Conservation (phyloP, 179 eudicot genomes). For the Gypsophila paniculata region DNA sequence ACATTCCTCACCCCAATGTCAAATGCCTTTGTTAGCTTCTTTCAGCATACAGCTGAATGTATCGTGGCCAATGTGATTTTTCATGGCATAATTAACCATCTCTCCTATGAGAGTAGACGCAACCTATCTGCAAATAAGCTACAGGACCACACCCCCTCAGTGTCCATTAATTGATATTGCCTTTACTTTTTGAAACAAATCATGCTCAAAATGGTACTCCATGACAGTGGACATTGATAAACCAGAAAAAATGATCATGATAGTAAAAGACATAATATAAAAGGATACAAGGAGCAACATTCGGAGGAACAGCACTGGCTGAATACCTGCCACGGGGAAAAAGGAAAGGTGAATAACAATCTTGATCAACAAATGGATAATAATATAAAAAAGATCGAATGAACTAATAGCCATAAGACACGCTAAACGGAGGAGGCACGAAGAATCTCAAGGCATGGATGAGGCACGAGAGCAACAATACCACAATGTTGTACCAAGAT, state of each 20-base stretch:
- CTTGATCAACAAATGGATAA: not conserved
- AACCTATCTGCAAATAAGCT: not conserved
- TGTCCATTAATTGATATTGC: not conserved
- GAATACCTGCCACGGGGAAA: slow-evolving; percentile 58
- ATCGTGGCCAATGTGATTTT: too few species aligned
- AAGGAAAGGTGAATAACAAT: not conserved
- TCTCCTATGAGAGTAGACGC: not conserved
- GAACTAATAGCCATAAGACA: not conserved
- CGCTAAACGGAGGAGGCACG: not conserved
- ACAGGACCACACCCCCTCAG: not conserved
- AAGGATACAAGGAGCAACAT: slow-evolving; percentile 92
- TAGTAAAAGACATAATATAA: slow-evolving; percentile 21
- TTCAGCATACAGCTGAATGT: too few species aligned
- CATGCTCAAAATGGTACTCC: not conserved
- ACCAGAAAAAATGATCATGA: not conserved
- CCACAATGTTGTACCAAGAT: not conserved
- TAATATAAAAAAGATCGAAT: not conserved
- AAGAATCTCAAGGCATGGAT: slow-evolving; percentile 5
- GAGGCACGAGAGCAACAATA: too few species aligned
- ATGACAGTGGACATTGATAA: not conserved
- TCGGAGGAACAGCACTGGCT: slow-evolving; percentile 75
- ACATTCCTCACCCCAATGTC: too few species aligned
- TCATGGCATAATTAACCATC: not conserved
- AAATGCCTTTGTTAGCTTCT: too few species aligned
- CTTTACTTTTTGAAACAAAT: not conserved